A percentile compares a stretch with the other conserved stretches of the same genome.
phyloP scores from a whole-genome alignment of 768 basidiomycete species.

The Botryobasidium botryosum region DNA sequence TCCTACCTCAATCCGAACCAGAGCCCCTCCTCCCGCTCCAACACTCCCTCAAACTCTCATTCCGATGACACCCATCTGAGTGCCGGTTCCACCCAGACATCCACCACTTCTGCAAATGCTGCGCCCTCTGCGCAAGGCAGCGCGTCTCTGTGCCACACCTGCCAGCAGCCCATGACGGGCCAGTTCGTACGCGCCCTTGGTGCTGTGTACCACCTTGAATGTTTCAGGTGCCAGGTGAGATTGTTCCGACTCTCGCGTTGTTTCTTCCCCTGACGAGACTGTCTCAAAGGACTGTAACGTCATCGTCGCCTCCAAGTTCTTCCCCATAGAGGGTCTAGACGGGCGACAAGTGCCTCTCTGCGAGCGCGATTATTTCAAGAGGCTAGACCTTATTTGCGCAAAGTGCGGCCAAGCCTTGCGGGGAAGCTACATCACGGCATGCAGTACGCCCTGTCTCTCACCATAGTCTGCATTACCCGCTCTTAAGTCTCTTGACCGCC shows the following conservation, averaged over 20 bases:
- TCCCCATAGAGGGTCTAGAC: constrained; percentile 87
- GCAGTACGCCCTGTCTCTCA: constrained; percentile 46
- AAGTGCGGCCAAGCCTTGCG: constrained; percentile 89
- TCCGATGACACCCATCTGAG: background rate
- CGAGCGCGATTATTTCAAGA: constrained; percentile 93
- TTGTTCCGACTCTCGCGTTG: background rate
- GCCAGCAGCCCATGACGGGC: constrained; percentile 43
- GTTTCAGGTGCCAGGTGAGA: constrained; percentile 92
- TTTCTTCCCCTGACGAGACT: constrained; percentile 5
- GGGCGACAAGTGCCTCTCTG: constrained; percentile 88
- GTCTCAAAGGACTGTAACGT: constrained; percentile 72
- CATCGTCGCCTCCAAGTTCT: constrained; percentile 96
- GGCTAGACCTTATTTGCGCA: constrained; percentile 88
- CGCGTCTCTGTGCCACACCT: background rate
- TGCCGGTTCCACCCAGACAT: constrained; percentile 21
- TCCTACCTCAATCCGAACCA: background rate
- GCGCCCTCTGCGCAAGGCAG: background rate
- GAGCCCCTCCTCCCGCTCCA: background rate
- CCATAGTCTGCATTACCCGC: constrained; percentile 7
- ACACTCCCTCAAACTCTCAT: background rate
- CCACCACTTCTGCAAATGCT: constrained; percentile 2
- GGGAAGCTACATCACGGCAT: constrained; percentile 98
- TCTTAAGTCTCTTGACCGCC: background rate
- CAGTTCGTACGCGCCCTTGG: constrained; percentile 92
- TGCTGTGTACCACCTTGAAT: constrained; percentile 89